A percentile compares a stretch with the other conserved stretches of the same genome.
phyloP scores from a whole-genome alignment of 2,329 filamentous ascomycete genomes.

The Fusarium beomiforme region DNA sequence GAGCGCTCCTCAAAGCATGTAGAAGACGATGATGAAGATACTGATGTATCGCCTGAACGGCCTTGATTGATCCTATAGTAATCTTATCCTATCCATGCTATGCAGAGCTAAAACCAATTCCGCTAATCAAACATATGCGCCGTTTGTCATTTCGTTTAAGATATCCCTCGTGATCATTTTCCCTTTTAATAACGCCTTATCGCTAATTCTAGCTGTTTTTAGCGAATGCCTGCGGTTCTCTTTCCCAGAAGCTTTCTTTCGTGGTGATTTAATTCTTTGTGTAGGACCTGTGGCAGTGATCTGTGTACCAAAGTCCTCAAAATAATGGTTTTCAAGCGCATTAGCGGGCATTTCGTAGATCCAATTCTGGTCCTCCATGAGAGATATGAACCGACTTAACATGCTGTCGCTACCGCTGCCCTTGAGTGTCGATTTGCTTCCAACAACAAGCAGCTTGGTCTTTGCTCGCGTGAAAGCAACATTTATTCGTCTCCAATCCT shows the following conservation, averaged over 20 bases:
- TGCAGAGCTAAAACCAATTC: constrained; percentile 18
- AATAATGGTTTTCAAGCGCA: constrained; percentile 74
- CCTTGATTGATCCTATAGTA: constrained; percentile 24
- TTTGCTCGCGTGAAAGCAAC: constrained; percentile 94
- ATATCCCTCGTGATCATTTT: constrained; percentile 80
- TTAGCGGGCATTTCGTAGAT: constrained; percentile 74
- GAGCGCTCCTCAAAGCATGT: constrained; percentile 43
- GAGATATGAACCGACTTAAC: constrained; percentile 75
- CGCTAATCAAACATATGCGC: constrained; percentile 49
- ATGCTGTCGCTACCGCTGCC: constrained; percentile 77
- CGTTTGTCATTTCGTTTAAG: constrained; percentile 73
- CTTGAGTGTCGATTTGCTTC: constrained; percentile 83
- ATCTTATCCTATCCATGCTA: constrained; percentile 18
- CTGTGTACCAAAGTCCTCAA: constrained; percentile 67
- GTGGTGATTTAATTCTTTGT: constrained; percentile 43
- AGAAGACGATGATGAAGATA: constrained; percentile 36
- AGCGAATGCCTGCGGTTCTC: constrained; percentile 61
- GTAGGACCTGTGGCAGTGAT: constrained; percentile 49
- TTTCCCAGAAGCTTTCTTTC: constrained; percentile 49
- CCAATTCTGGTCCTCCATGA: constrained; percentile 86
- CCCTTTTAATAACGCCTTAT: constrained; percentile 70
- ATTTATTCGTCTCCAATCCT: constrained; percentile 93
- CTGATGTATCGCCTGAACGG: constrained; percentile 23
- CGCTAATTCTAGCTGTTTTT: constrained; percentile 66
- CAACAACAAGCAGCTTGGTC: constrained; percentile 89